Evolutionary conservation across 331 rosid species (phyloP).

Genomic region (Telfairia occidentalis): DNA sequence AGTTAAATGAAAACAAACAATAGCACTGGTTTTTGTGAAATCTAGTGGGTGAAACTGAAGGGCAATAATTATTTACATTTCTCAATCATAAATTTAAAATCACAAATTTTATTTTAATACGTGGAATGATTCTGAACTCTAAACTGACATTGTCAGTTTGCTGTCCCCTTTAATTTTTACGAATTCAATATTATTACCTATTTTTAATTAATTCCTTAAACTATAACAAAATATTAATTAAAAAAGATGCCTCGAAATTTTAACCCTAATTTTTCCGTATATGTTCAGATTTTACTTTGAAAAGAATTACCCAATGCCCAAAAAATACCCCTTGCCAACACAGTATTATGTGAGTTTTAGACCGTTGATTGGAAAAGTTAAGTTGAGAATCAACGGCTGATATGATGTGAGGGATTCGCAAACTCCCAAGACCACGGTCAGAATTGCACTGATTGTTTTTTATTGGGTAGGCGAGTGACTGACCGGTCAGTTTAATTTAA

Average conservation of each 20-base stretch:
- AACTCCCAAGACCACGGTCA: constrained; percentile 7
- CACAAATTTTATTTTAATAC: neutral
- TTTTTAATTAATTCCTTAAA: neutral
- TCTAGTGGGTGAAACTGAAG: neutral
- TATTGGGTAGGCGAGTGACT: constrained; percentile 12
- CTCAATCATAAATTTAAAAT: neutral
- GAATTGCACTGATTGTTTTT: constrained; percentile 1
- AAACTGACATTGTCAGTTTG: neutral
- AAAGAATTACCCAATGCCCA: constrained; percentile 4
- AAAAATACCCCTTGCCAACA: constrained; percentile 7
- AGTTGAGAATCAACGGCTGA: neutral
- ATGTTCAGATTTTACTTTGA: neutral
- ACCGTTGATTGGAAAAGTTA: neutral
- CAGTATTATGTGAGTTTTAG: neutral
- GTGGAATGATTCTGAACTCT: neutral
- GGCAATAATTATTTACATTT: neutral
- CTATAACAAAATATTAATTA: neutral
- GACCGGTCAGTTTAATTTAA: constrained; percentile 5
- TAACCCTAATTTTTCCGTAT: neutral
- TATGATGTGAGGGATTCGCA: neutral
- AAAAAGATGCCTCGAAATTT: neutral
- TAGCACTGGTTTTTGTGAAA: neutral
- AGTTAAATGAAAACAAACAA: neutral
- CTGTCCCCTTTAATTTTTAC: neutral
- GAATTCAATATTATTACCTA: neutral